Evolutionary conservation across 192 early-diverging fungal genomes (phyloP), one percentile per base, ranked within the genome.

Genomic region (Phlyctochytrium planicorne): DNA sequence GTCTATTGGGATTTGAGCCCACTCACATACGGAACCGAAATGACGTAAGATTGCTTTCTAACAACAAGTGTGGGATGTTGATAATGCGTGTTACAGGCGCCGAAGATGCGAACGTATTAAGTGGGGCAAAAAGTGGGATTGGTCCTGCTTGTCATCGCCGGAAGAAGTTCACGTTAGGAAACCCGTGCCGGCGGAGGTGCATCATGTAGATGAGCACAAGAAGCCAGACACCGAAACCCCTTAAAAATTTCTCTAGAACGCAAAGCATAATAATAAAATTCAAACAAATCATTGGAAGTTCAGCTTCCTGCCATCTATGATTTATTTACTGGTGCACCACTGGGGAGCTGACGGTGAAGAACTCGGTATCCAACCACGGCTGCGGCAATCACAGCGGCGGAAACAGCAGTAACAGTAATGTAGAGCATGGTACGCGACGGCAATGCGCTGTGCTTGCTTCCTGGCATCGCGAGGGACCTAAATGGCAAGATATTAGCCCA

Each of bases 61-160:
- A 27, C n/a, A 57, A 12, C 23, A 25, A 31, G 3, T 20, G 24
- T 64, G 17, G 16, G 59, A 23, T 34, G 2, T 30, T 29, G 34
- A 63, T 60, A 17, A 29, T 63, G 34, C 59, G 32, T 53, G 20
- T 34, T 34, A 34, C 36, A 61, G 61, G 30, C 57, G 55, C 31
- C 68, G 82, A 24, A 75, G 84, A 14, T 98, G 96, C 75, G 69
- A 90, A 67, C 75, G 80, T 6, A 77, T 91, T 63, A 97, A 94
- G 52, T 87, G 90, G 89, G 68, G 90, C 52, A 79, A 68, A 2
- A 80, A 84, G 0, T 98, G 95, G 95, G 91, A 93, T 75, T 94
- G 84, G 64, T 86, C 89, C 71, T 94, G 93, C 77, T 6, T 66
- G 30, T 66, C 34, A 14, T 66, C 64, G 2, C 70, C 70, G 2